These are phyloP conservation scores for Macrophomina pseudophaseolina DNA, from an alignment of 2,329 filamentous ascomycete genomes.

Conservation along the genomic window DNA sequence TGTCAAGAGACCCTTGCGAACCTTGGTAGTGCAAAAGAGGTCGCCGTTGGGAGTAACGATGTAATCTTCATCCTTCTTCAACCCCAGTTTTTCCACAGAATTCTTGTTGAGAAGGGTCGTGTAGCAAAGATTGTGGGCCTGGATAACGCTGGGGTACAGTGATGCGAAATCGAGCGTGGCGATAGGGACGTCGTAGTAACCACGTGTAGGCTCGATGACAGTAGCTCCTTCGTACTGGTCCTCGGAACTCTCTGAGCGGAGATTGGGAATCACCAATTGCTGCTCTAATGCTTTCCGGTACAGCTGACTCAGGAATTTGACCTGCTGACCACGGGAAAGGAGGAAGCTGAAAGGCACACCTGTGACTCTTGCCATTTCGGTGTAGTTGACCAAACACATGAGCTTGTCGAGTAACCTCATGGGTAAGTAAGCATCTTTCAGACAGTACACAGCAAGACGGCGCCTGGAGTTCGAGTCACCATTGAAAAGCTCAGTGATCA, in stretches of 20 bases:
- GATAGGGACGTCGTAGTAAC: slow-evolving; percentile 93
- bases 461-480: slow-evolving; percentile 91
- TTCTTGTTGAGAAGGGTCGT: slow-evolving; percentile 86
- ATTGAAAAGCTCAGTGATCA: slow-evolving; percentile 98
- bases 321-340: slow-evolving; percentile 88
- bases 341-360: slow-evolving; percentile 97
- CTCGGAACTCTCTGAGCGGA: slow-evolving; percentile 70
- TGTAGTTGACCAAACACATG: slow-evolving; percentile 98
- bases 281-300: slow-evolving; percentile 95
- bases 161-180: slow-evolving; percentile 98
- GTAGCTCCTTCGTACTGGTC: slow-evolving; percentile 98
- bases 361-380: slow-evolving; percentile 99
- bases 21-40: slow-evolving; percentile 84
- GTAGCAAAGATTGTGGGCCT: slow-evolving; percentile 98
- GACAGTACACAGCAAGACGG: slow-evolving; percentile 89
- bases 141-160: slow-evolving; percentile 97
- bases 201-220: slow-evolving; percentile 92
- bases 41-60: slow-evolving; percentile 95
- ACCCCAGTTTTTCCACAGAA: slow-evolving; percentile 73
- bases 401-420: slow-evolving; percentile 96
- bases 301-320: slow-evolving; percentile 96
- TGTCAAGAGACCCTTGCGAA: slow-evolving; percentile 87
- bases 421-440: slow-evolving; percentile 96
- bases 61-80: slow-evolving; percentile 92
- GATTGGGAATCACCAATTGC: slow-evolving; percentile 90